phyloP scores from a whole-genome alignment of 148 eudicot genomes.

The Dianthus caryophyllus region DNA sequence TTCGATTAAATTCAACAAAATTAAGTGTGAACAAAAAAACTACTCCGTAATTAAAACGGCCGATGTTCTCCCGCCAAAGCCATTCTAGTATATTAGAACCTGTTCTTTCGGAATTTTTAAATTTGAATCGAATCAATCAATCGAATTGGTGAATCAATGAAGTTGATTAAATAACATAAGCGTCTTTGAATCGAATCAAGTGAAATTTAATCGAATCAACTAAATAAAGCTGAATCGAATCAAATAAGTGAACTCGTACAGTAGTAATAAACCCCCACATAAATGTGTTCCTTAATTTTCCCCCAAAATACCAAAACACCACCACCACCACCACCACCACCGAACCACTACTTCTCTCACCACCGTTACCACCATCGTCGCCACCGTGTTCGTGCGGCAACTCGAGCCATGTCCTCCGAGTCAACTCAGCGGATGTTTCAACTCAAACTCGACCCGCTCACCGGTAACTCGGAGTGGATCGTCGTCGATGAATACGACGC shows the following conservation, averaged over 20 bases:
- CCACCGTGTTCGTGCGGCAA: not conserved
- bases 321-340: slow-evolving; percentile 9
- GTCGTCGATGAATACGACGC: slow-evolving; percentile 53
- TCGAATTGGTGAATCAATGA: no score
- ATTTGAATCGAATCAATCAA: no score
- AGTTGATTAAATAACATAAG: no score
- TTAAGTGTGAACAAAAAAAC: no score
- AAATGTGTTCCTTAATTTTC: not conserved
- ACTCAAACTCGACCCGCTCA: slow-evolving; percentile 58
- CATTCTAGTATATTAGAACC: slow-evolving; percentile 14
- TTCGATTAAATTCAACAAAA: no score
- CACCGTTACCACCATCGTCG: not conserved
- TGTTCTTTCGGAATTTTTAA: no score
- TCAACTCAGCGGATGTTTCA: slow-evolving; percentile 51
- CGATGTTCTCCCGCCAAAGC: slow-evolving; percentile 31
- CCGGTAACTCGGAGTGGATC: slow-evolving; percentile 82
- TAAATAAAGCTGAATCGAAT: no score
- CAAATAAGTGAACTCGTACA: no score
- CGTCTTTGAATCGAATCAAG: no score
- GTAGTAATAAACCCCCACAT: no score
- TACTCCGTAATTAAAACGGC: no score
- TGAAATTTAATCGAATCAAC: no score
- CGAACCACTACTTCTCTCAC: not conserved
- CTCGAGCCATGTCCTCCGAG: slow-evolving; percentile 35
- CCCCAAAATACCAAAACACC: slow-evolving; percentile 25